Conservation (phyloP, 441 rosid genomes). For the Populus hybrid region DNA sequence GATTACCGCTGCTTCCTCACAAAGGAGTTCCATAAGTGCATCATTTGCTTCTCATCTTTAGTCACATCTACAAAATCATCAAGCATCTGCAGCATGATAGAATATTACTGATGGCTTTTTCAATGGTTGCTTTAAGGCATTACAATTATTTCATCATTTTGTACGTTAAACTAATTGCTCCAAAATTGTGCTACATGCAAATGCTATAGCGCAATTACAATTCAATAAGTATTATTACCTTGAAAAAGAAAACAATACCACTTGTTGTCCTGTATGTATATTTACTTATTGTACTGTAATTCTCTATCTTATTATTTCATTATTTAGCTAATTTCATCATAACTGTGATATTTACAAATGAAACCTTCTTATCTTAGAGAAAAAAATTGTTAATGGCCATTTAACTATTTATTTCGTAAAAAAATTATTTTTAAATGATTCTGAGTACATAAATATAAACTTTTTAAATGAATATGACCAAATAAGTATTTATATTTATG, state of each 20-base stretch:
- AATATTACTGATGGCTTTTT: not conserved
- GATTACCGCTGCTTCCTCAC: slow-evolving; percentile 92
- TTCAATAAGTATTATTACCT: not conserved
- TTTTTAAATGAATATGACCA: not conserved
- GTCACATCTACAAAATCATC: slow-evolving; percentile 99
- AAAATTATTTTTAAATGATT: not conserved
- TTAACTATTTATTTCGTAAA: not conserved
- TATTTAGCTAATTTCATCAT: not conserved
- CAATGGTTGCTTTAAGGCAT: not conserved
- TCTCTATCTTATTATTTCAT: not conserved
- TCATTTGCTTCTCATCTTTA: slow-evolving; percentile 90
- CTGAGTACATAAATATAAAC: too few species aligned
- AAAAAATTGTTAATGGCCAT: not conserved
- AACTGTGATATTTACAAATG: not conserved
- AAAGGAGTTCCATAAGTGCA: slow-evolving; percentile 99
- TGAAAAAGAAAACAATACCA: too few species aligned
- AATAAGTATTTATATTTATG: not conserved
- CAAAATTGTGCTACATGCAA: not conserved
- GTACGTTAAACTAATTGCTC: not conserved
- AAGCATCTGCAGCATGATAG: slow-evolving; percentile 69
- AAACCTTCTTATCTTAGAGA: not conserved
- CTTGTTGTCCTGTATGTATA: too few species aligned
- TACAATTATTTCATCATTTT: not conserved
- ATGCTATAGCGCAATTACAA: not conserved
- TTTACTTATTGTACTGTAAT: not conserved